Conservation (phyloP, 2,329 filamentous ascomycete species). For the Bipolaris sorokiniana region DNA sequence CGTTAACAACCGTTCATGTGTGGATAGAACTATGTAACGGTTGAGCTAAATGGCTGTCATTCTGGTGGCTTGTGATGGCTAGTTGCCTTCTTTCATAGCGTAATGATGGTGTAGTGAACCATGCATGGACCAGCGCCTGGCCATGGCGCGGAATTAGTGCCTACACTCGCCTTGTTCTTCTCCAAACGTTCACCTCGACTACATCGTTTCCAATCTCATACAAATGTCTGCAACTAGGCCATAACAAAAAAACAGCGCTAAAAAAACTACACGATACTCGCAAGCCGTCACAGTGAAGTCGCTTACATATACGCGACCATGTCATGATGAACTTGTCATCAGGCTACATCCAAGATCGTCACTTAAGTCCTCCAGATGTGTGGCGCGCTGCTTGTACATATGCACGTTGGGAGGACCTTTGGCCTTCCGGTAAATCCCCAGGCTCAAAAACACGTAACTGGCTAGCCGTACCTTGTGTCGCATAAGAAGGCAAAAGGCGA, state of each 20-base stretch:
- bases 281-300: constrained; percentile 1
- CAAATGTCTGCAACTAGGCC: background rate
- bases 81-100: constrained; percentile 15
- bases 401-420: constrained; percentile 12
- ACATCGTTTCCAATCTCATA: background rate
- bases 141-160: constrained; percentile 2
- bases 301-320: constrained; percentile 10
- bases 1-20: background rate
- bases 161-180: background rate
- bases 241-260: background rate
- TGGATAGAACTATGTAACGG: background rate
- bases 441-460: constrained; percentile 14
- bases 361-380: constrained; percentile 20
- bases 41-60: background rate
- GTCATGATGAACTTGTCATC: constrained; percentile 3
- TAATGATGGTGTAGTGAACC: background rate
- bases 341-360: constrained; percentile 17
- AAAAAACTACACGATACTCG: background rate
- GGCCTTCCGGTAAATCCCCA: constrained; percentile 28
- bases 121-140: constrained; percentile 11
- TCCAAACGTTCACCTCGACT: background rate
- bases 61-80: constrained; percentile 7
- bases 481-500: constrained; percentile 9
- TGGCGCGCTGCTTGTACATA: constrained; percentile 15
- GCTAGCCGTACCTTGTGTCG: constrained; percentile 3